Percentiles rank a stretch among this genome's conserved stretches.
phyloP scores from a whole-genome alignment of 345 rosid genomes.

The Arabis hirsuta region DNA sequence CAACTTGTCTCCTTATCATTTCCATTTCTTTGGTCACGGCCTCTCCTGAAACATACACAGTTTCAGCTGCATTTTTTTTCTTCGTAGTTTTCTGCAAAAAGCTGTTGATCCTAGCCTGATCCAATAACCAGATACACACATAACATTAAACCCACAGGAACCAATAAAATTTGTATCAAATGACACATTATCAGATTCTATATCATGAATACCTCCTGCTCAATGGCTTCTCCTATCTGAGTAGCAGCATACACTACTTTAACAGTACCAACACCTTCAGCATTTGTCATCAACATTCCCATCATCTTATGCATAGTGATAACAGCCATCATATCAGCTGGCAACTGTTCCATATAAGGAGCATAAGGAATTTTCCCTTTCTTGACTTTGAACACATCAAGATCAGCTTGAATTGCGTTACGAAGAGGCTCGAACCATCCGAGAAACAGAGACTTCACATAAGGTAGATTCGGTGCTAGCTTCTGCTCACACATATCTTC shows the following conservation, averaged over 20 bases:
- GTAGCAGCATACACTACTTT: conserved; percentile 77
- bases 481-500: conserved; percentile 92
- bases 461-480: conserved; percentile 95
- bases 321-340: conserved; percentile 90
- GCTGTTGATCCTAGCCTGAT: conserved; percentile 72
- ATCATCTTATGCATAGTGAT: conserved; percentile 93
- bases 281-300: conserved; percentile 74
- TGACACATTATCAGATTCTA: neutral
- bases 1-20: conserved; percentile 64
- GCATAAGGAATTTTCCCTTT: conserved; percentile 51
- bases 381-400: conserved; percentile 51
- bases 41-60: conserved; percentile 43
- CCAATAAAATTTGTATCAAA: neutral
- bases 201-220: no score
- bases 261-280: conserved; percentile 64
- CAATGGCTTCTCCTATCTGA: conserved; percentile 91
- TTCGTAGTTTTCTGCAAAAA: conserved; percentile 78
- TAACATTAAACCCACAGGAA: conserved; percentile 26
- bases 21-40: conserved; percentile 51
- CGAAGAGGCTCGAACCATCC: conserved; percentile 97
- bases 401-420: conserved; percentile 79
- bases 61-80: conserved; percentile 44
- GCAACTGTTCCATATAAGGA: conserved; percentile 59
- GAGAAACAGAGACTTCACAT: conserved; percentile 77
- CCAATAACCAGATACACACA: conserved; percentile 24